A percentile compares a stretch with the other conserved stretches of the same genome.
Conservation (phyloP, 192 early-diverging fungal species). For the Umbelopsis vinacea region DNA sequence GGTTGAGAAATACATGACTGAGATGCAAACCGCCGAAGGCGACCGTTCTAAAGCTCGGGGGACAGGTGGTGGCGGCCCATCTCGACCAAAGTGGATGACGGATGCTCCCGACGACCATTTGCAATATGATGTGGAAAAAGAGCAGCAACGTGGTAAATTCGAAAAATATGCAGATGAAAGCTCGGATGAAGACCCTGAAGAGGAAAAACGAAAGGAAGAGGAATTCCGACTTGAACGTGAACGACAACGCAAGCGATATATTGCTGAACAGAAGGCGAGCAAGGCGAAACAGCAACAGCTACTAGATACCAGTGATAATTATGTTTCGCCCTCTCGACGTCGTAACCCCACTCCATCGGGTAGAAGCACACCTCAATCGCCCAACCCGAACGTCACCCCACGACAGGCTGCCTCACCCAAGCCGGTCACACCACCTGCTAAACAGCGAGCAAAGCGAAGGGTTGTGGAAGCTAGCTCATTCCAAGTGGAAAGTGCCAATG, state of each 20-base stretch:
- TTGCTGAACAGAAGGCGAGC: conserved; percentile 19
- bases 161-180: conserved; percentile 12
- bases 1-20: conserved; percentile 63
- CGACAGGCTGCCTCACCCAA: conserved; percentile 27
- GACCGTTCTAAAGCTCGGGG: conserved; percentile 32
- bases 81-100: conserved; percentile 44
- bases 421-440: conserved; percentile 32
- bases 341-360: conserved; percentile 11
- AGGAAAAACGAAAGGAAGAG: conserved; percentile 7
- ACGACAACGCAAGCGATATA: conserved; percentile 7
- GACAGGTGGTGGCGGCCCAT: conserved; percentile 32
- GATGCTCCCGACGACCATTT: conserved; percentile 26
- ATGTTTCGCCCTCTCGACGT: conserved; percentile 46
- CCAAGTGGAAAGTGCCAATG: conserved; percentile 43
- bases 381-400: neutral
- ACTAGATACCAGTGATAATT: conserved; percentile 37
- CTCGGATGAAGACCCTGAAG: conserved; percentile 20
- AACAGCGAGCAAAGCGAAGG: conserved; percentile 36
- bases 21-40: conserved; percentile 53
- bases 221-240: conserved; percentile 27
- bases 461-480: conserved; percentile 48
- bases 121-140: conserved; percentile 19
- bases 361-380: conserved; percentile 16
- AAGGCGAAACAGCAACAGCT: conserved; percentile 26
- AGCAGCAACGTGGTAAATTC: neutral